A percentile compares a stretch with the other conserved stretches of the same genome.
Evolutionary conservation across 208 protist genomes (phyloP).

Genomic region (Trypanosoma caninum): DNA sequence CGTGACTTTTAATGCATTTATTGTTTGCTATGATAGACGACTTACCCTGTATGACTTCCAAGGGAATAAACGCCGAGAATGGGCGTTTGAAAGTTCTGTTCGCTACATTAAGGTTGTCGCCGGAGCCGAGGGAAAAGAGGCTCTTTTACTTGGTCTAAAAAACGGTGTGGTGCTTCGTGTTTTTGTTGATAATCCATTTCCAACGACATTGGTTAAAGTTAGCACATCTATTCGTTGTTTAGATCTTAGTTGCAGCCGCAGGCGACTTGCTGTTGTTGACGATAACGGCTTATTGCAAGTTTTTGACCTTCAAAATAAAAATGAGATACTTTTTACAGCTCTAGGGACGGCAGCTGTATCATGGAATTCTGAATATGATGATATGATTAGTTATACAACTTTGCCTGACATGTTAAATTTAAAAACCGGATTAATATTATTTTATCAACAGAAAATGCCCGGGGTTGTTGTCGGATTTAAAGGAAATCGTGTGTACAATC

Average conservation of each 20-base stretch:
- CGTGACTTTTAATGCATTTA: conserved; percentile 85
- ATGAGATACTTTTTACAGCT: conserved; percentile 90
- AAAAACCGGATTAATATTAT: conserved; percentile 91
- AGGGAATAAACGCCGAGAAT: conserved; percentile 91
- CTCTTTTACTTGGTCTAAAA: conserved; percentile 92
- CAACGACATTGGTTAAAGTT: conserved; percentile 89
- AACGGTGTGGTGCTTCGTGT: conserved; percentile 92
- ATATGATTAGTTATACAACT: conserved; percentile 94
- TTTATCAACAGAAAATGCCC: conserved; percentile 91
- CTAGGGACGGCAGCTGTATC: conserved; percentile 84
- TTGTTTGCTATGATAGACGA: conserved; percentile 88
- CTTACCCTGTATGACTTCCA: conserved; percentile 91
- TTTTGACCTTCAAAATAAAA: conserved; percentile 81
- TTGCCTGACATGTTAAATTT: conserved; percentile 85
- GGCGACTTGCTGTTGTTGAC: conserved; percentile 93
- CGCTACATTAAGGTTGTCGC: conserved; percentile 94
- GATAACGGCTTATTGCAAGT: conserved; percentile 85
- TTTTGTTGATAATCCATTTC: conserved; percentile 96
- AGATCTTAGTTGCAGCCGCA: conserved; percentile 86
- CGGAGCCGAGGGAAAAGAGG: conserved; percentile 86
- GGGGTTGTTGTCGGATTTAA: conserved; percentile 96
- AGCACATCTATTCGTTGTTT: conserved; percentile 75
- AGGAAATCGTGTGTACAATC: conserved; percentile 93
- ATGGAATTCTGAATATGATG: conserved; percentile 94
- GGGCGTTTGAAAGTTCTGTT: conserved; percentile 92